Conservation (phyloP, 2,329 filamentous ascomycete genomes). For the Aspergillus sojae region DNA sequence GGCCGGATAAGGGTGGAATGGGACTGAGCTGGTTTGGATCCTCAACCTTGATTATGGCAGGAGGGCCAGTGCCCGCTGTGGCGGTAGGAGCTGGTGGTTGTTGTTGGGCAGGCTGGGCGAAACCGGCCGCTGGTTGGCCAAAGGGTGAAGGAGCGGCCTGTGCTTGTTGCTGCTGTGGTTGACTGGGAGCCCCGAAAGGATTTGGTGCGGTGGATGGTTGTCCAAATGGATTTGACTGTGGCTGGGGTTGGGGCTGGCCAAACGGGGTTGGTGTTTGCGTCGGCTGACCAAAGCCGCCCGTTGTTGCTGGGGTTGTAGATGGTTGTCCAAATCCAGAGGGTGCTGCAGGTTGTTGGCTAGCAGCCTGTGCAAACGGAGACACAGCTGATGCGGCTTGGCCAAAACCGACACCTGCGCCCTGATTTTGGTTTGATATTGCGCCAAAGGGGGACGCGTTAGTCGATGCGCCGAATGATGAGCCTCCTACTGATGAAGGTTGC, state of each 20-base stretch:
- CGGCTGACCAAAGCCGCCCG: conserved; percentile 39
- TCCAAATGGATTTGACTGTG: conserved; percentile 34
- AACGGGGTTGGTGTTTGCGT: conserved; percentile 30
- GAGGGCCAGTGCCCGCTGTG: conserved; percentile 28
- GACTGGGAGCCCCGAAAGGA: conserved; percentile 31
- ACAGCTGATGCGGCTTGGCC: conserved; percentile 16
- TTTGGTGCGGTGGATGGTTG: conserved; percentile 28
- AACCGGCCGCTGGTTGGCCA: conserved; percentile 36
- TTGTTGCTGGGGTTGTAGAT: conserved; percentile 18
- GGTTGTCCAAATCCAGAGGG: conserved; percentile 34
- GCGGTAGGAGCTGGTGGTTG: conserved; percentile 9
- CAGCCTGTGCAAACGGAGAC: conserved; percentile 40
- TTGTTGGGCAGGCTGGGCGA: conserved; percentile 24
- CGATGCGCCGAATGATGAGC: conserved; percentile 41
- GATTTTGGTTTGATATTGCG: conserved; percentile 34
- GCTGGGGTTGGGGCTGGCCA: conserved; percentile 26
- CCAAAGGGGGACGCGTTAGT: conserved; percentile 48
- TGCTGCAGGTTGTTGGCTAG: conserved; percentile 32
- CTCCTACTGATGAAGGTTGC: conserved; percentile 27
- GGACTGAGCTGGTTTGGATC: conserved; percentile 35
- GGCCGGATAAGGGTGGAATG: conserved; percentile 40
- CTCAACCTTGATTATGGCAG: conserved; percentile 30
- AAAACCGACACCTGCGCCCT: conserved; percentile 32
- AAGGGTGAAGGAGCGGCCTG: conserved; percentile 31
- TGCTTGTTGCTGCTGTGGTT: conserved; percentile 41